Percentiles rank a stretch among this genome's conserved stretches.
Conservation (phyloP, 441 rosid species). For the Hura crepitans region DNA sequence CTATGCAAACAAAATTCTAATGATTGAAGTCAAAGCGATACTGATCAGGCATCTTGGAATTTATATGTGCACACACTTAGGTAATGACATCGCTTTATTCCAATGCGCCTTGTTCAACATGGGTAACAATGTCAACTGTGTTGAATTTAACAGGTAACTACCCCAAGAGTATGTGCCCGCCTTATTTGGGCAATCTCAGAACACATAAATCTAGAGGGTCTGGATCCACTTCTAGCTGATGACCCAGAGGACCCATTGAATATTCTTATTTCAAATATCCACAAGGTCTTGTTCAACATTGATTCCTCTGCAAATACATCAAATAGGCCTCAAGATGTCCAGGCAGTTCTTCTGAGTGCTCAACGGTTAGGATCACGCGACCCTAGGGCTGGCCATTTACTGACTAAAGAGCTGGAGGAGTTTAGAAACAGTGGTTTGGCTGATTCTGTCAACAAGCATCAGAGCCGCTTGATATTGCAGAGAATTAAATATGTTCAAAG, state of each 20-base stretch:
- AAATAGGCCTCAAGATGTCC: slow-evolving; percentile 92
- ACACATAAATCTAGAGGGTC: slow-evolving; percentile 91
- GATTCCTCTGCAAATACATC: slow-evolving; percentile 77
- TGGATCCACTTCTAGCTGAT: slow-evolving; percentile 99
- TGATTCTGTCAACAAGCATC: slow-evolving; percentile 94
- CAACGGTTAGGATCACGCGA: slow-evolving; percentile 92
- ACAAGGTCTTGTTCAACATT: slow-evolving; percentile 73
- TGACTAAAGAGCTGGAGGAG: slow-evolving; percentile 93
- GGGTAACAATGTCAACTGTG: not conserved
- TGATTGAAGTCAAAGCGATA: not conserved
- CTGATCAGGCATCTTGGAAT: not conserved
- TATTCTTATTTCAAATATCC: slow-evolving; percentile 74
- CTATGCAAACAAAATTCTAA: slow-evolving; percentile 2
- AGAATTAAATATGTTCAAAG: slow-evolving; percentile 73
- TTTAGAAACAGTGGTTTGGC: slow-evolving; percentile 71
- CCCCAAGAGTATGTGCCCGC: slow-evolving; percentile 71
- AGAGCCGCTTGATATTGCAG: slow-evolving; percentile 87
- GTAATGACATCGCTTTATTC: no score
- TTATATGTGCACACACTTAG: no score
- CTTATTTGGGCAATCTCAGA: slow-evolving; percentile 90
- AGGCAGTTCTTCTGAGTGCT: slow-evolving; percentile 83
- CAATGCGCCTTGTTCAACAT: no score
- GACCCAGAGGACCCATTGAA: slow-evolving; percentile 95
- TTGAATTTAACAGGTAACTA: slow-evolving; percentile 60
- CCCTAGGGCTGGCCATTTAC: slow-evolving; percentile 74